A percentile compares a stretch with the other conserved stretches of the same genome.
Conservation (phyloP, 352 stramenopile species). For the Pythium inflatum region DNA sequence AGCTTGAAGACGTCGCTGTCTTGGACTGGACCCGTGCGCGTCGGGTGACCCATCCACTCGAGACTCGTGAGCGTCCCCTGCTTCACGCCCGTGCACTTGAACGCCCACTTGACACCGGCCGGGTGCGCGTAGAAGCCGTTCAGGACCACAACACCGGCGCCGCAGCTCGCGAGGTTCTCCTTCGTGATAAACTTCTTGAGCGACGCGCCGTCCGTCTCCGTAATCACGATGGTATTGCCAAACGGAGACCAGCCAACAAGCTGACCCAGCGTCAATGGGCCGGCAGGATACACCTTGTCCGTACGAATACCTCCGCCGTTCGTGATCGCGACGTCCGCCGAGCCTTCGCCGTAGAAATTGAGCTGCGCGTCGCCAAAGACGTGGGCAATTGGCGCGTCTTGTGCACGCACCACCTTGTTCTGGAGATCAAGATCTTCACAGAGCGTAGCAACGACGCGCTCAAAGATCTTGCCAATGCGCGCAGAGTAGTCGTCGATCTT, state of each 20-base stretch:
- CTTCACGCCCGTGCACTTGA: slow-evolving; percentile 51
- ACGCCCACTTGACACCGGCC: slow-evolving; percentile 70
- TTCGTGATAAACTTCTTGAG: slow-evolving; percentile 63
- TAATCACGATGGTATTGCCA: slow-evolving; percentile 66
- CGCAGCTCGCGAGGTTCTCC: slow-evolving; percentile 58
- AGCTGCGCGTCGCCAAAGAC: slow-evolving; percentile 56
- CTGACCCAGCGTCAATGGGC: slow-evolving; percentile 55
- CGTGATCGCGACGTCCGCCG: slow-evolving; percentile 58
- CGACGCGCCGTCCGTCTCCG: slow-evolving; percentile 55
- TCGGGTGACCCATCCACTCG: slow-evolving; percentile 66
- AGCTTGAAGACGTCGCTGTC: slow-evolving; percentile 67
- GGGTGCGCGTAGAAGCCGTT: slow-evolving; percentile 76
- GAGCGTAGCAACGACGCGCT: slow-evolving; percentile 52
- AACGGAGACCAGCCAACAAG: slow-evolving; percentile 72
- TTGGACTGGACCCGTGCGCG: slow-evolving; percentile 43
- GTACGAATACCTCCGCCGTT: slow-evolving; percentile 74
- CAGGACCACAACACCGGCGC: slow-evolving; percentile 42
- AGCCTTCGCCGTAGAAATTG: slow-evolving; percentile 55
- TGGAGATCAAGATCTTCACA: slow-evolving; percentile 61
- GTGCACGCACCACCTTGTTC: slow-evolving; percentile 51
- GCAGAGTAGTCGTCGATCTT: slow-evolving; percentile 53
- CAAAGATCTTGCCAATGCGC: slow-evolving; percentile 47
- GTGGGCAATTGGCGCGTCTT: slow-evolving; percentile 56
- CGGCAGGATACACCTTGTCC: slow-evolving; percentile 58
- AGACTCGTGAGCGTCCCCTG: slow-evolving; percentile 49